Evolutionary conservation across 2,329 filamentous ascomycete species (phyloP).

Genomic region (Podosphaera fusca): DNA sequence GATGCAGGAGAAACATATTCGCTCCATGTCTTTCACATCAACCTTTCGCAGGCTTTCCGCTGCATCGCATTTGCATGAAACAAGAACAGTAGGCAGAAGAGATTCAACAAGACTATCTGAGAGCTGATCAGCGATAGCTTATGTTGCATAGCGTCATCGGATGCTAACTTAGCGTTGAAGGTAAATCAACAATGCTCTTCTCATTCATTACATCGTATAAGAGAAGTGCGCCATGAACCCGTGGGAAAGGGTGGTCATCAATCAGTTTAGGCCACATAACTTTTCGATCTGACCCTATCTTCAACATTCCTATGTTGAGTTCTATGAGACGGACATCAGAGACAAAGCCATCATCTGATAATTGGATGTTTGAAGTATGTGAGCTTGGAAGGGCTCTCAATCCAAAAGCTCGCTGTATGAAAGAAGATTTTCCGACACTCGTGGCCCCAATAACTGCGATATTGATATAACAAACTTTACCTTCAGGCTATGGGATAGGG

Average conservation of each 20-base stretch:
- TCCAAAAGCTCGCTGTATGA: slow-evolving; percentile 39
- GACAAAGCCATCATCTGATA: slow-evolving; percentile 32
- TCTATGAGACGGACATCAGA: slow-evolving; percentile 40
- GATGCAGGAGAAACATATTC: slow-evolving; percentile 44
- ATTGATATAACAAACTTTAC: slow-evolving; percentile 28
- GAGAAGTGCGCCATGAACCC: slow-evolving; percentile 61
- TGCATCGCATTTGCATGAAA: slow-evolving; percentile 77
- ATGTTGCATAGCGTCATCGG: slow-evolving; percentile 1
- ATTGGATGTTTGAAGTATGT: slow-evolving; percentile 31
- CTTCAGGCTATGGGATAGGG: slow-evolving; percentile 8
- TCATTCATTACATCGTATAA: slow-evolving; percentile 72
- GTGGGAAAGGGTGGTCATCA: slow-evolving; percentile 47
- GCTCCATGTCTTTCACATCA: slow-evolving; percentile 43
- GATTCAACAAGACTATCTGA: slow-evolving; percentile 52
- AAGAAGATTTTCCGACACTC: slow-evolving; percentile 44
- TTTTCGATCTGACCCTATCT: slow-evolving; percentile 31
- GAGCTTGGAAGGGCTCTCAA: slow-evolving; percentile 28
- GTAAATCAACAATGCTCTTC: slow-evolving; percentile 50
- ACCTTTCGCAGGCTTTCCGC: slow-evolving; percentile 47
- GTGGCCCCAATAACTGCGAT: slow-evolving; percentile 43
- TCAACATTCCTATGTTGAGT: slow-evolving; percentile 41
- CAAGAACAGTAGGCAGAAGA: slow-evolving; percentile 52
- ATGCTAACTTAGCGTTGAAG: slow-evolving; percentile 54
- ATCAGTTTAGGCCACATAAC: slow-evolving; percentile 46
- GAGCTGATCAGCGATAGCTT: slow-evolving; percentile 6